These are phyloP conservation scores for Phytopythium litorale DNA, from an alignment of 352 stramenopile species.

Conservation along the genomic window DNA sequence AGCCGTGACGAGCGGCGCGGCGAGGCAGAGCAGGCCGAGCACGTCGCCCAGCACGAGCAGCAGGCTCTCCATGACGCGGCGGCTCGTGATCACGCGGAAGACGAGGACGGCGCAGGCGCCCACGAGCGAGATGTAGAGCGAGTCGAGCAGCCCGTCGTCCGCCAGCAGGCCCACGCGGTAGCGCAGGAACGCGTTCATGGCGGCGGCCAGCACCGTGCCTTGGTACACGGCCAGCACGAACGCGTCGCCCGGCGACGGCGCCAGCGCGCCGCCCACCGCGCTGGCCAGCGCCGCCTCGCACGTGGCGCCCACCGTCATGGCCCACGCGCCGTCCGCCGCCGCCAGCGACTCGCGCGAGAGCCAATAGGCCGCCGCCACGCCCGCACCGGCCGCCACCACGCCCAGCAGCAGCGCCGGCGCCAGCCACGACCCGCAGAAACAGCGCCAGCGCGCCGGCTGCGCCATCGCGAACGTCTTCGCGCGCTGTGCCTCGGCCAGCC, in stretches of 20 bases:
- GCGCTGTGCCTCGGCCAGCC: conserved; percentile 20
- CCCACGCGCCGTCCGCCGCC: conserved; percentile 14
- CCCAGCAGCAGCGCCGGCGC: conserved; percentile 22
- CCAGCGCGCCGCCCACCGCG: conserved; percentile 31
- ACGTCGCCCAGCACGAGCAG: conserved; percentile 36
- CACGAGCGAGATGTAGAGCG: conserved; percentile 43
- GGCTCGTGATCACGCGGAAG: conserved; percentile 47
- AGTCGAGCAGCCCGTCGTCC: conserved; percentile 30
- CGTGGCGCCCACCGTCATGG: conserved; percentile 32
- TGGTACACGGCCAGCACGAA: conserved; percentile 42
- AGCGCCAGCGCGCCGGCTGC: conserved; percentile 19
- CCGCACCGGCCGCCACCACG: conserved; percentile 10
- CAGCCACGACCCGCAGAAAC: conserved; percentile 23
- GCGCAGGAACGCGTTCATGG: conserved; percentile 50
- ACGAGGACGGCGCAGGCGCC: conserved; percentile 33
- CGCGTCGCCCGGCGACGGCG: conserved; percentile 28
- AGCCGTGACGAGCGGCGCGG: conserved; percentile 36
- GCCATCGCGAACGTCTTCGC: conserved; percentile 28
- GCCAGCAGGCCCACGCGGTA: conserved; percentile 28
- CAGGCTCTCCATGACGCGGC: conserved; percentile 41
- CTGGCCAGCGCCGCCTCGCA: conserved; percentile 23
- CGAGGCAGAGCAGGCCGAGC: conserved; percentile 33
- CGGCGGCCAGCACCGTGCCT: conserved; percentile 37
- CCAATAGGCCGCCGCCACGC: conserved; percentile 19
- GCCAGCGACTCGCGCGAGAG: conserved; percentile 26